Conservation (phyloP, 495 filamentous ascomycete genomes). For the Podospora pseudoanserina region DNA sequence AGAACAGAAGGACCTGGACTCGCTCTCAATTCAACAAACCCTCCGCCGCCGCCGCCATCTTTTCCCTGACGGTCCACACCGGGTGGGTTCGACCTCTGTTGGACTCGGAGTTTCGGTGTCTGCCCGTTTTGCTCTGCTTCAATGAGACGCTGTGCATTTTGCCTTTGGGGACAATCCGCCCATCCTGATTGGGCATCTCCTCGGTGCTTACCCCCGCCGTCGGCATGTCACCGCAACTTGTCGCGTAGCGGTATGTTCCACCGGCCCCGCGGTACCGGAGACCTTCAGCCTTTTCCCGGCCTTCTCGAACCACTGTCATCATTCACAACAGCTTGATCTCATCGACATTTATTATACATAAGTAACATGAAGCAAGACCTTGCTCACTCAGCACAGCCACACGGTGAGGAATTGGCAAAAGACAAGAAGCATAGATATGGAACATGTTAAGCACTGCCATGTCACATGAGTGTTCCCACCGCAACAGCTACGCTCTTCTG, state of each 20-base stretch:
- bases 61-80: slow-evolving; percentile 11
- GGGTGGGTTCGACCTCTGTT: slow-evolving; percentile 13
- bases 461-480: too few relatives aligned
- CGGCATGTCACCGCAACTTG: slow-evolving; percentile 16
- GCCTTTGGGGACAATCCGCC: slow-evolving; percentile 12
- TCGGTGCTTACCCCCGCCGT: background rate
- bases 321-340: too few relatives aligned
- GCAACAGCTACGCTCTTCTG: background rate
- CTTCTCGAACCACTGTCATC: background rate
- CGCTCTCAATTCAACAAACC: background rate
- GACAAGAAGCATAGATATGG: background rate
- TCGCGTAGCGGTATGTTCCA: background rate
- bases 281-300: slow-evolving; percentile 1
- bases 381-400: too few relatives aligned
- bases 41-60: slow-evolving; percentile 6
- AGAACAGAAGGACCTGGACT: slow-evolving; percentile 7
- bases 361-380: too few relatives aligned
- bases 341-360: too few relatives aligned
- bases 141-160: slow-evolving; percentile 20
- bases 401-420: background rate
- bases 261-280: slow-evolving; percentile 18
- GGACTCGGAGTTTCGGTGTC: slow-evolving; percentile 25
- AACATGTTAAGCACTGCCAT: background rate
- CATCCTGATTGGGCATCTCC: slow-evolving; percentile 18
- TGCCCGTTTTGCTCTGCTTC: slow-evolving; percentile 7